Base-by-base conservation (phyloP, 2,329 filamentous ascomycete genomes). In the Fusarium falciforme region DNA sequence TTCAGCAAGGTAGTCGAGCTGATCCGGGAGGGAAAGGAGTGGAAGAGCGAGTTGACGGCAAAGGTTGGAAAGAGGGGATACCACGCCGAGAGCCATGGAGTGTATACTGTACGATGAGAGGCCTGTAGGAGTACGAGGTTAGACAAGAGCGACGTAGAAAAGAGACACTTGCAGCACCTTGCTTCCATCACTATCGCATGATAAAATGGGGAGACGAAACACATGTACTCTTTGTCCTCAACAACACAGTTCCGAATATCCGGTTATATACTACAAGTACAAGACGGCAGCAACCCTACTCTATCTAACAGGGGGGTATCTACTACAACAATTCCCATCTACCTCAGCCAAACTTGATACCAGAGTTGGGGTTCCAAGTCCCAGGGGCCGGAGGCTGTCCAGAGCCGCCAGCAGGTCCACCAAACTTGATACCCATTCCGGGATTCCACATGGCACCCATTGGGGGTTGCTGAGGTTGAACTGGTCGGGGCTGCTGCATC, bases 371-470 rank as follows among this genome's bases (percentile, higher is more conserved):
- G 74, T 92, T 89, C 90, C 91, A 93, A 1, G 86, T 88, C 38
- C 87, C 86, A 2, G 78, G 78, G 4, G 77, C 61, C 40, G 72
- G 73, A 67, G 72, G 72, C 64, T 77, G 76, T 20, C 76, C 79
- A 33, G 77, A 79, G 42, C 77, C 44, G 20, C 77, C 63, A n/a
- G 63, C 71, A 17, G 84, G 72, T 5, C 84, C 87, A 1, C 89
- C 90, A 81, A 98, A 97, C 66, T 91, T 92, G 77, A 97, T 96
- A 0, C 93, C 93, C 87, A 94, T 92, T 3, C 92, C 91, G 0
- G 94, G 94, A 64, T 90, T 92, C 95, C 95, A 98, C 80, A 81
- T 79, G 9, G 73, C 73, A 11, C 77, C 71, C 74, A 79, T 78
- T 1, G 77, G 74, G 0, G 84, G 79, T 70, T 82, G 79, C 59